Base-by-base conservation (phyloP, 2,329 filamentous ascomycete genomes). In the Botryotinia globosa region DNA sequence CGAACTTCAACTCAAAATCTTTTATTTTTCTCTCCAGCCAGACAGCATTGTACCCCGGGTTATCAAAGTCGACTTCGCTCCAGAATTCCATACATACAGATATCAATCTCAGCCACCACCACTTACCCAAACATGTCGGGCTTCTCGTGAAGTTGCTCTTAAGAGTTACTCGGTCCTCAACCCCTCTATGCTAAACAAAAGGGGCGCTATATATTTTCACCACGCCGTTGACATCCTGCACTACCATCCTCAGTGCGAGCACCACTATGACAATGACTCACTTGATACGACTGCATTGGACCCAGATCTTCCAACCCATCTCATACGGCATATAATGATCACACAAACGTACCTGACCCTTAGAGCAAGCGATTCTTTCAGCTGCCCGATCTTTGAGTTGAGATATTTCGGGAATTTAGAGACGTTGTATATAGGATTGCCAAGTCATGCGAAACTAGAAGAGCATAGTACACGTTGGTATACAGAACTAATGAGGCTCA, bases 301-400 rank as follows among this genome's bases (percentile, higher is more conserved):
- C 18, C 62, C 70, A 10, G 32, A 34, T 14, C 51, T 72, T 22
- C 32, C 70, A 12, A 32, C 51, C 6, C 34, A 58, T 34, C 39
- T 72, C n/a, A 64, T 72, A 25, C 29, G 66, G 14, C 48, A 72
- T 22, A 45, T 72, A 37, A 72, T 72, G 37, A 25, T 72, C 39
- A 67, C 70, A 8, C 51, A 72, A 67, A 29, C 48, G 25, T 72
- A 72, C 39, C n/a, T 72, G 4, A 58, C 51, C 2, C 51, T 59
- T 4, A 63, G 70, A 2, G 48, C 70, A 29, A 63, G 34, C 14
- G 34, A 54, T 32, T 72, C 70, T 3, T 72, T 72, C 29, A 39
- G 45, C 10, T 59, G 62, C n/a, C 70, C 70, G 14, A 45, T 72
- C 22, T 39, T 63, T 3, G 70, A 72, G 39, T 25, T 72, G 4